Conservation (phyloP, 1,284 basidiomycete genomes). For the Ceratobasidium sp. region DNA sequence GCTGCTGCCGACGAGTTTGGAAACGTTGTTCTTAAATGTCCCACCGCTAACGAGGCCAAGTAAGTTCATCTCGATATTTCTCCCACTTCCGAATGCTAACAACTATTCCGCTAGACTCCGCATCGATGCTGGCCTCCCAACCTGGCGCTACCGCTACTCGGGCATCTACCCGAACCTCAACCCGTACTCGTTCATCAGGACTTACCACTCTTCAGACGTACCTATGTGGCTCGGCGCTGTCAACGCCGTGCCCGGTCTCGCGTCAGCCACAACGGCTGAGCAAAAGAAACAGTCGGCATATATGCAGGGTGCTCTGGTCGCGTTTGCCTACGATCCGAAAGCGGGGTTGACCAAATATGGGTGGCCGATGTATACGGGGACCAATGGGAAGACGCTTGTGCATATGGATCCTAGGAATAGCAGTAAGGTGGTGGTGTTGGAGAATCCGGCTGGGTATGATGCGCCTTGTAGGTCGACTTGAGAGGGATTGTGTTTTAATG, state of each 20-base stretch:
- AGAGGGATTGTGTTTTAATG: not conserved
- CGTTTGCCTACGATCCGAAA: constrained; percentile 39
- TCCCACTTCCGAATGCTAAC: not conserved
- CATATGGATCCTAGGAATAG: constrained; percentile 42
- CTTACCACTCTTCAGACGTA: constrained; percentile 44
- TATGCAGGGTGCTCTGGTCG: constrained; percentile 43
- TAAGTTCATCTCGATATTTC: not conserved
- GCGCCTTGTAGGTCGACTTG: constrained; percentile 17
- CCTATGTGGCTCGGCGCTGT: constrained; percentile 44
- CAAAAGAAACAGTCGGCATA: constrained; percentile 43
- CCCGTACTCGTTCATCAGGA: constrained; percentile 26
- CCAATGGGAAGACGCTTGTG: constrained; percentile 25
- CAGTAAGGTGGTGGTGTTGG: constrained; percentile 30
- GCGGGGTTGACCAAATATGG: constrained; percentile 37
- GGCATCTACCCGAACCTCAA: constrained; percentile 41
- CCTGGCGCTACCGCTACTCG: constrained; percentile 45
- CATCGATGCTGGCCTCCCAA: constrained; percentile 37
- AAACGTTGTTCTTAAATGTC: constrained; percentile 10
- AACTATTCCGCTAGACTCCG: constrained; percentile 7
- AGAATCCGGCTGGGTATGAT: constrained; percentile 40
- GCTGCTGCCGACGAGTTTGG: constrained; percentile 14
- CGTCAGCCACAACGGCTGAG: constrained; percentile 5
- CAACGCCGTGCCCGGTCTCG: constrained; percentile 31
- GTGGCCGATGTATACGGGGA: constrained; percentile 35
- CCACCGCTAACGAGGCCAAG: constrained; percentile 1